Evolutionary conservation across 1,139 yeast species (phyloP).

Genomic region (Debaryomycetaceae sp.): DNA sequence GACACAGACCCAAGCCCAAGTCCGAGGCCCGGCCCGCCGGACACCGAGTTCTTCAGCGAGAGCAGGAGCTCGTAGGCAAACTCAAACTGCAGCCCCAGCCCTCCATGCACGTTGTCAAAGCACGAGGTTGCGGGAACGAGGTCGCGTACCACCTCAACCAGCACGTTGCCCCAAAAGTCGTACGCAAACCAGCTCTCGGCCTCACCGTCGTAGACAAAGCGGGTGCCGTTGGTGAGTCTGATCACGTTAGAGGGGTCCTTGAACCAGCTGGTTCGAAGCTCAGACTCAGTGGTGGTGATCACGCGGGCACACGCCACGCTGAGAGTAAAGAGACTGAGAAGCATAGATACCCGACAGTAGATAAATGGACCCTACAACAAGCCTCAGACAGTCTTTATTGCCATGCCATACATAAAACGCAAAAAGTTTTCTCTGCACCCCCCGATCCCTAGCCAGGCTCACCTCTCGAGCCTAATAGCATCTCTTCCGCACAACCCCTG

Average conservation of each 20-base stretch:
- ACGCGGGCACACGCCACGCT: no score
- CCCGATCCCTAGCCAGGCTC: no score
- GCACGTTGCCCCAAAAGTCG: conserved; percentile 7
- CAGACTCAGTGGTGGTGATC: no score
- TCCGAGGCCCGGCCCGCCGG: conserved; percentile 6
- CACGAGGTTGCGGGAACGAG: conserved; percentile 11
- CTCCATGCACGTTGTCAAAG: conserved; percentile 9
- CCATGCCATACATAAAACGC: no score
- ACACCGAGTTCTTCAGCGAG: conserved; percentile 1
- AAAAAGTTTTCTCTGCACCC: no score
- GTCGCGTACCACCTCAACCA: conserved; percentile 7
- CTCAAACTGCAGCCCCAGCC: conserved; percentile 7
- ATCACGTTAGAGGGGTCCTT: conserved; percentile 12
- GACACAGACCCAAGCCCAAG: conserved; percentile 8
- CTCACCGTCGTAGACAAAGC: conserved; percentile 12
- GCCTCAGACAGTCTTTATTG: no score
- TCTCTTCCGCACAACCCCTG: no score
- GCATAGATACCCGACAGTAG: no score
- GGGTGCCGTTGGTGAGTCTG: conserved; percentile 11
- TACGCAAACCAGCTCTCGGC: conserved; percentile 14
- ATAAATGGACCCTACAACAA: no score
- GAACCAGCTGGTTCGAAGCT: no score
- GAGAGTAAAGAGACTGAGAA: no score
- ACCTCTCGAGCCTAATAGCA: no score
- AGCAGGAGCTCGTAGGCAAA: conserved; percentile 3